These are phyloP conservation scores for Rhizopogon vulgaris DNA, from an alignment of 768 basidiomycete species.

Conservation along the genomic window DNA sequence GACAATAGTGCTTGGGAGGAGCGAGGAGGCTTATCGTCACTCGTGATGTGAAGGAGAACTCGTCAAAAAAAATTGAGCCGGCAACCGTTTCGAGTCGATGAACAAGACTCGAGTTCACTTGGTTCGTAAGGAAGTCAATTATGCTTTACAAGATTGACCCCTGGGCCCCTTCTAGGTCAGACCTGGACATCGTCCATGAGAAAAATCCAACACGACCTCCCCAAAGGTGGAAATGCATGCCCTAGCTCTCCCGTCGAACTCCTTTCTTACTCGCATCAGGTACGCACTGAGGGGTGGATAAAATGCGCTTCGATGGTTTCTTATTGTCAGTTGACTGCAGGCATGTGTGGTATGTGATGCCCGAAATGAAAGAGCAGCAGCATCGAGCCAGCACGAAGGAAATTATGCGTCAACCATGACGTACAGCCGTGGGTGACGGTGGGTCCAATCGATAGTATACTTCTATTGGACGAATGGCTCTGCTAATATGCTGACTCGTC, in stretches of 20 bases:
- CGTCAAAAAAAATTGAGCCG: slow-evolving; percentile 47
- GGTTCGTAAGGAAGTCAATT: slow-evolving; percentile 37
- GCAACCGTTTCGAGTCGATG: slow-evolving; percentile 57
- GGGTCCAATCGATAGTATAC: too few relatives aligned
- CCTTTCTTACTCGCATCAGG: slow-evolving; percentile 8
- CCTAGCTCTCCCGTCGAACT: slow-evolving; percentile 6
- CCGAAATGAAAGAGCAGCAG: neutral
- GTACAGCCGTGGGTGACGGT: too few relatives aligned
- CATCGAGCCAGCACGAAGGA: neutral
- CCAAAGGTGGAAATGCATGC: slow-evolving; percentile 84
- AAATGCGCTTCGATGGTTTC: neutral
- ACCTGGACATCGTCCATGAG: slow-evolving; percentile 66
- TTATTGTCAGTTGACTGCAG: neutral
- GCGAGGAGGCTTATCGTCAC: slow-evolving; percentile 58
- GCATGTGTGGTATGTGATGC: neutral
- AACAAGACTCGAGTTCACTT: slow-evolving; percentile 86
- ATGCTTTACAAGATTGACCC: neutral
- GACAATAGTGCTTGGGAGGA: slow-evolving; percentile 90
- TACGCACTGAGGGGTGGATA: slow-evolving; percentile 15
- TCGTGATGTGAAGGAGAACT: slow-evolving; percentile 88
- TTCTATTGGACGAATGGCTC: too few relatives aligned
- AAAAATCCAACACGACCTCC: slow-evolving; percentile 81
- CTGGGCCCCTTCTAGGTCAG: slow-evolving; percentile 70
- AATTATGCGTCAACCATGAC: neutral
- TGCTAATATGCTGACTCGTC: neutral